Evolutionary conservation across 2,329 filamentous ascomycete genomes (phyloP).

Genomic region (Colletotrichum lini): DNA sequence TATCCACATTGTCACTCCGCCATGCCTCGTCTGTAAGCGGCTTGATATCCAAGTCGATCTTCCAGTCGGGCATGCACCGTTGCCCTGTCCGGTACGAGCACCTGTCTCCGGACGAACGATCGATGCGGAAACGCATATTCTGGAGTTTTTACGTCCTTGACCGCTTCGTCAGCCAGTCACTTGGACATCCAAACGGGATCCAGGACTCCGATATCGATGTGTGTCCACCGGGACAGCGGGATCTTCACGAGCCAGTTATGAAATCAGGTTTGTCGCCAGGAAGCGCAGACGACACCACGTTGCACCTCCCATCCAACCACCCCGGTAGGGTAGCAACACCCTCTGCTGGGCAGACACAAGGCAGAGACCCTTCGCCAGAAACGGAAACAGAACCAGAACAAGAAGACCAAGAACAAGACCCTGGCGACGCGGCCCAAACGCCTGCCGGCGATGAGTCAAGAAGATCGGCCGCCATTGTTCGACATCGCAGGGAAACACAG

Average conservation of each 20-base stretch:
- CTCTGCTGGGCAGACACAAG: no score
- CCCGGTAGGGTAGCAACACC: constrained; percentile 14
- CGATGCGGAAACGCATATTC: constrained; percentile 57
- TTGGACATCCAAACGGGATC: constrained; percentile 54
- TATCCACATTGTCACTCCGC: constrained; percentile 62
- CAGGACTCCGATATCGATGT: constrained; percentile 56
- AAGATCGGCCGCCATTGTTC: constrained; percentile 13
- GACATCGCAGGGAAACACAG: constrained; percentile 27
- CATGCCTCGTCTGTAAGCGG: constrained; percentile 64
- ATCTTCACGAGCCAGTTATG: constrained; percentile 46
- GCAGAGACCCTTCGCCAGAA: neutral
- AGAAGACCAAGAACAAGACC: neutral
- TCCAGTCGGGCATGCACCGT: constrained; percentile 65
- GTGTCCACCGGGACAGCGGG: constrained; percentile 50
- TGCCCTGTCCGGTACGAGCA: constrained; percentile 66
- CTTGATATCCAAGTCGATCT: constrained; percentile 60
- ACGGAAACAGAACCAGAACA: neutral
- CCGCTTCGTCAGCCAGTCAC: constrained; percentile 52
- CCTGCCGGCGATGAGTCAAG: neutral
- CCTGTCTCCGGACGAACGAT: constrained; percentile 51
- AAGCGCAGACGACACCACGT: constrained; percentile 6
- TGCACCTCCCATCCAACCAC: constrained; percentile 38
- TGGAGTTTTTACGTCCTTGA: constrained; percentile 58
- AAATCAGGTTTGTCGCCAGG: neutral
- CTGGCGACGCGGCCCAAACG: no score